Evolutionary conservation across 495 filamentous ascomycete species (phyloP), one percentile per base, ranked within the genome.

Genomic region (Daldinia childiae): DNA sequence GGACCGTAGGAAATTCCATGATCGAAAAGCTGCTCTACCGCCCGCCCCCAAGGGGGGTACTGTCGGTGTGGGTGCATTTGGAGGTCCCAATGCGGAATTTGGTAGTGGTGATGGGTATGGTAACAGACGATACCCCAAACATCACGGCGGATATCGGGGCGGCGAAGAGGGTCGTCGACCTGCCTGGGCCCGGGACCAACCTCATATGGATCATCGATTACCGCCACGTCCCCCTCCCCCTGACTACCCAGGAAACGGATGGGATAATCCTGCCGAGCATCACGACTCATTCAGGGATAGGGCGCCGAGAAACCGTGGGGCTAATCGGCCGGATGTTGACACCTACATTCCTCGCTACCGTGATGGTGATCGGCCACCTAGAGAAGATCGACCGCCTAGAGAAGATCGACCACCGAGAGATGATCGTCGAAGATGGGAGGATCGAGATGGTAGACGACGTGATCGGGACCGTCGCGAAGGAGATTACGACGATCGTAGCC

Each of bases 1-100:
- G 21, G 95, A 99, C 74, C 89, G 95, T 36, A 88, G 93, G 64
- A 95, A 93, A 77, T 92, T 93, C 74, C 90, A 95, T 66, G 88
- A 90, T 66, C 87, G 94, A 68, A 90, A 91, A 74, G 89, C 88
- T 12, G 88, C 88, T 15, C 84, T 93, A 52, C 95, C 95, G 26
- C 95, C 95, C 17, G 94, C 93, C 19, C 96, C 95, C 12, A 92
- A 93, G 69, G 93, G 93, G 21, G 93, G 92, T 14, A 93, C 91
- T 11, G 92, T 96, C 19, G 95, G 95, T 15, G 88, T 90, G 71
- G 90, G 91, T 17, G 87, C 88, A 32, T 87, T 87, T 58, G 89
- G 89, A 48, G 85, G 84, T 14, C 81, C 82, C 17, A 82, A 81
- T 62, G 78, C 80, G 14, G 79, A 79, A 17, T 86, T 84, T 62